Evolutionary conservation across 2,329 filamentous ascomycete genomes (phyloP).

Genomic region (Fusarium citri): DNA sequence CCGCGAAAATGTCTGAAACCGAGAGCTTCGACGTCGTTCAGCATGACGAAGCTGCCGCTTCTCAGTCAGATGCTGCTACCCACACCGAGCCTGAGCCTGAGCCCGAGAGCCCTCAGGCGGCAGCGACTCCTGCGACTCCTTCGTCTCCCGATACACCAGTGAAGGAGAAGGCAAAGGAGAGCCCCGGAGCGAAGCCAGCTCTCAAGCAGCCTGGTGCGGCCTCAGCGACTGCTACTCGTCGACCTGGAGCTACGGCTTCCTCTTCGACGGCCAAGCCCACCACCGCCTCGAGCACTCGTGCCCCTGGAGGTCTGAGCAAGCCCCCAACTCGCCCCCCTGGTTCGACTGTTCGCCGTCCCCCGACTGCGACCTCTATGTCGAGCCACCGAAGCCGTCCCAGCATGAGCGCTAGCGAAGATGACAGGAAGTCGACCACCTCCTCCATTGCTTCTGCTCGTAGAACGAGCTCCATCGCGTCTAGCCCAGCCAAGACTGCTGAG

Average conservation of each 20-base stretch:
- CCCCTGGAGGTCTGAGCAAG: constrained; percentile 59
- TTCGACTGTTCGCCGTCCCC: constrained; percentile 50
- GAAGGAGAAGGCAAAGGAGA: constrained; percentile 51
- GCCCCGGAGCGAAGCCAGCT: constrained; percentile 45
- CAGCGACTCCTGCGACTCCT: constrained; percentile 45
- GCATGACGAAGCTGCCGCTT: constrained; percentile 55
- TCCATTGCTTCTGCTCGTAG: constrained; percentile 55
- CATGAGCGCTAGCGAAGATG: constrained; percentile 63
- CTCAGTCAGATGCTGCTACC: constrained; percentile 46
- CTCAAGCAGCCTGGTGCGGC: constrained; percentile 54
- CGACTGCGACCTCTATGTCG: constrained; percentile 53
- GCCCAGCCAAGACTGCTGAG: constrained; percentile 51
- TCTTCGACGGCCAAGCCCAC: constrained; percentile 45
- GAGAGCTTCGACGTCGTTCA: constrained; percentile 60
- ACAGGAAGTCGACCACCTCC: constrained; percentile 58
- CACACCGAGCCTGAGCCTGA: constrained; percentile 41
- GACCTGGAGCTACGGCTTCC: constrained; percentile 26
- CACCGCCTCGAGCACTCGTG: constrained; percentile 51
- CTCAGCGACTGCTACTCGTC: constrained; percentile 44
- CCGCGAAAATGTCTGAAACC: constrained; percentile 59
- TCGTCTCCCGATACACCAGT: constrained; percentile 50
- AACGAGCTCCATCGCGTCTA: constrained; percentile 58
- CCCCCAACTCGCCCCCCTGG: constrained; percentile 61
- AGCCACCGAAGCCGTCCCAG: constrained; percentile 61
- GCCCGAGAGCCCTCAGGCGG: constrained; percentile 43